phyloP scores from a whole-genome alignment of 169 alveolate species.

The Blepharisma undulans region DNA sequence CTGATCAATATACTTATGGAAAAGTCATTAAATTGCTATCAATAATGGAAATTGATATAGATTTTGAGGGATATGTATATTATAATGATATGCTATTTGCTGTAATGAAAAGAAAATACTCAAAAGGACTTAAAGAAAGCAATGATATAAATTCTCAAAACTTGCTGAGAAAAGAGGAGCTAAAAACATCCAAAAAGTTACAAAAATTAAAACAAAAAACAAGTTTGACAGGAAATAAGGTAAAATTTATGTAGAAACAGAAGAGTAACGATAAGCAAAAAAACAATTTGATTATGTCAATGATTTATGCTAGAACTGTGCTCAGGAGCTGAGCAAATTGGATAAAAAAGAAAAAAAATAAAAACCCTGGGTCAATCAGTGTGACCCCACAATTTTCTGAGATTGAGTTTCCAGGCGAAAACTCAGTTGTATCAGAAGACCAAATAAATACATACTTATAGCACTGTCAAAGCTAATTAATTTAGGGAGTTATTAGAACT shows the following conservation, averaged over 20 bases:
- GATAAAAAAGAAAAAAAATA: neutral
- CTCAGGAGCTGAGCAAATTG: constrained; percentile 21
- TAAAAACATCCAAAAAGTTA: neutral
- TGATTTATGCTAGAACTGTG: neutral
- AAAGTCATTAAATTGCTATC: neutral
- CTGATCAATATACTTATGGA: constrained; percentile 64
- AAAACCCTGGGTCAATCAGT: neutral
- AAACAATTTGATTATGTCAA: neutral
- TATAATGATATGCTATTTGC: constrained; percentile 35
- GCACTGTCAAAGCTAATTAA: neutral
- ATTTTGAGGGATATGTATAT: constrained; percentile 23
- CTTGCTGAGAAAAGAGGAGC: constrained; percentile 19
- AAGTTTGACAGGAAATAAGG: neutral
- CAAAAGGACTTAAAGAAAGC: neutral
- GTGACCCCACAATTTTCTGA: constrained; percentile 14
- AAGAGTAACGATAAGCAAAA: neutral
- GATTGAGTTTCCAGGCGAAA: constrained; percentile 36
- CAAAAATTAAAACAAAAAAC: neutral
- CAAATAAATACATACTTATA: neutral
- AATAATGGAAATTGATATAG: neutral
- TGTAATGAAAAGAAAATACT: constrained; percentile 28
- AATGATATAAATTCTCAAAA: neutral
- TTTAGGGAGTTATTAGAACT: neutral
- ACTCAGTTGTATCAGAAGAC: neutral
- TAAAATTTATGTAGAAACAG: neutral